Evolutionary conservation across 306 rosid species (phyloP), one percentile per base, ranked within the genome.

Genomic region (Argentina anserina): DNA sequence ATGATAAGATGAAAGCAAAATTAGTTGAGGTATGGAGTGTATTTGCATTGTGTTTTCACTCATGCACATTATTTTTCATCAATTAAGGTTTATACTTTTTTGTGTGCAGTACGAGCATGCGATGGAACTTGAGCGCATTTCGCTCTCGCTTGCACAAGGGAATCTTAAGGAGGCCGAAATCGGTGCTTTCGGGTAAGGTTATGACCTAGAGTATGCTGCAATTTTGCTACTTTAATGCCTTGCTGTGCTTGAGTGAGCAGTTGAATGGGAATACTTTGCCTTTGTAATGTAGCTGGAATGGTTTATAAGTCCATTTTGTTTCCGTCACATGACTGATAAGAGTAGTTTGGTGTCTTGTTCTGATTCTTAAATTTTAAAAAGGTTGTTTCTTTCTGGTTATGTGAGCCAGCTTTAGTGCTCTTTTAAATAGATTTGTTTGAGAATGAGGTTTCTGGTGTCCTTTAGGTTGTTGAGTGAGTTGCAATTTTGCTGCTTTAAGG

Each of bases 61-160:
- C 58, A 17, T 36, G 64, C 64, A 46, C 25, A 49, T 33, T 40
- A 21, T 59, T 33, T 33, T 33, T 28, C 37, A 59, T 9, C 4
- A 10, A 6, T 59, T n/a, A 28, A 28, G 21, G n/a, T n/a, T n/a
- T n/a, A n/a, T n/a, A n/a, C 37, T 72, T 47, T 75, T 84, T 86
- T 82, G 25, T 75, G 75, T 46, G 81, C 93, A 93, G 98, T 76
- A 79, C 46, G 84, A 79, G 45, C 80, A 64, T 78, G 70, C 75
- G 26, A 87, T 93, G 75, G 85, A 83, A 43, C 69, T 86, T 34
- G 93, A 90, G 83, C 74, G 77, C 76, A 82, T 87, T 43, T 49
- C 88, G n/a, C 86, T 84, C 80, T 82, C 76, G 75, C 87, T 90
- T 75, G 47, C 79, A 71, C 77, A 83, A 71, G 89, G 88, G 75